Percentiles rank a stretch among this genome's conserved stretches.
These are phyloP conservation scores for Chaetomiaceae sp. DNA, from an alignment of 2,329 filamentous ascomycete genomes.

Conservation along the genomic window DNA sequence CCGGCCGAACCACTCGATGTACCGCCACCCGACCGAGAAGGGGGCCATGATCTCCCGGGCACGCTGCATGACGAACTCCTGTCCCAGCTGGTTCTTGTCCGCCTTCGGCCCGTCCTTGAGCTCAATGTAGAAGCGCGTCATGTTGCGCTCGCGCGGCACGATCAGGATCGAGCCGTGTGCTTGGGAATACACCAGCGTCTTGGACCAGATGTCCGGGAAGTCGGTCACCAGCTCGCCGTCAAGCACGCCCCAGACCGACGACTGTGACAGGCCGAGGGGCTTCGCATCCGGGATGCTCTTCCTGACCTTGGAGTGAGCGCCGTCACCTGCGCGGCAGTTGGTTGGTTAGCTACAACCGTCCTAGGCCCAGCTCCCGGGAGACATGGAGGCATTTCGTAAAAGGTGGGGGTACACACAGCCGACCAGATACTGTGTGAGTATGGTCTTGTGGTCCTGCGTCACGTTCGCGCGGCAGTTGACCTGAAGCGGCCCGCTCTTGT, in stretches of 20 bases:
- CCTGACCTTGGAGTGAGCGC: constrained; percentile 64
- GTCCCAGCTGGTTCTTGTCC: constrained; percentile 40
- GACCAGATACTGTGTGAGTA: constrained; percentile 58
- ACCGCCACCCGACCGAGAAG: constrained; percentile 51
- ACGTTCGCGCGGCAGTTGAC: constrained; percentile 48
- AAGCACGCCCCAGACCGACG: constrained; percentile 61
- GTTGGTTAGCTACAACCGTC: too few relatives aligned
- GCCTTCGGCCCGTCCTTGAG: constrained; percentile 42
- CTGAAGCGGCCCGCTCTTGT: constrained; percentile 38
- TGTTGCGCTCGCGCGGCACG: constrained; percentile 65
- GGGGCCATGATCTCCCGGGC: constrained; percentile 56
- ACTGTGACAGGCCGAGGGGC: constrained; percentile 49
- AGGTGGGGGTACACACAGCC: constrained; percentile 48
- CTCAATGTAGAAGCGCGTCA: constrained; percentile 60
- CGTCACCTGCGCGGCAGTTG: constrained; percentile 45
- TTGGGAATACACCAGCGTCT: constrained; percentile 62
- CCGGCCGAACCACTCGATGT: constrained; percentile 64
- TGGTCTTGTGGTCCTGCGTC: constrained; percentile 40
- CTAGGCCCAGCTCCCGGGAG: too few relatives aligned
- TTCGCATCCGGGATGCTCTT: constrained; percentile 54
- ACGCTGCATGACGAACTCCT: constrained; percentile 65
- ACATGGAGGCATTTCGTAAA: too few relatives aligned
- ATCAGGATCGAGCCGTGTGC: constrained; percentile 64
- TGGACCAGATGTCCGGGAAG: constrained; percentile 71
- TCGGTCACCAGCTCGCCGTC: constrained; percentile 65